Base-by-base conservation (phyloP, 2,329 filamentous ascomycete genomes). In the Chalara sp. region DNA sequence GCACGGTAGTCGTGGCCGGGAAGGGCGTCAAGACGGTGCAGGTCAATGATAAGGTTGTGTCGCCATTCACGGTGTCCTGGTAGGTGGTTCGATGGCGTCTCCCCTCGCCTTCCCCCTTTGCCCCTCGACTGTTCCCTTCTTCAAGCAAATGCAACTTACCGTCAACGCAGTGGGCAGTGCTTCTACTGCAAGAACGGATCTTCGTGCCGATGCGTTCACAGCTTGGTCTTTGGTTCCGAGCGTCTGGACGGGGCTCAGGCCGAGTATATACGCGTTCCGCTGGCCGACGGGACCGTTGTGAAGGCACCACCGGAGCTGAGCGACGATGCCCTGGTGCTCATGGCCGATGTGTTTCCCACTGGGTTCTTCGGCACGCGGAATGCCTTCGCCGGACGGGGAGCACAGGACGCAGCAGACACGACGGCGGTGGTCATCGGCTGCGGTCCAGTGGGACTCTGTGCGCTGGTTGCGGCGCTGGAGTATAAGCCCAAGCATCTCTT, bases 341-440 rank as follows among this genome's bases (percentile, higher is more conserved):
- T 95, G 89, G 88, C 87, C 30, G 89, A 95, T 63, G 93, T 95
- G 61, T 95, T 91, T 68, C 89, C 89, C 2, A 88, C 83, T 0
- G 86, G 90, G 12, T 95, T 81, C 69, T 95, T 90, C 60, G 89
- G 35, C 35, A 39, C 35, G 35, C 35, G 35, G 35, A 39, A 39
- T 39, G 35, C n/a, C n/a, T n/a, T n/a, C n/a, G n/a, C n/a, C n/a
- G n/a, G n/a, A n/a, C n/a, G n/a, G n/a, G n/a, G n/a, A 39, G 35
- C 35, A 39, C 35, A 39, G 35, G 88, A 11, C 44, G 12, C 45
- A 37, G 32, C 75, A 33, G 79, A 87, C 41, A 78, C 82, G 50
- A 87, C 84, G 0, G 82, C 89, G 0, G 86, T 93, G 1, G 72
- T 93, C 12, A 79, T 95, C 51, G 89, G 90, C 6, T 93, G 89